Evolutionary conservation across 805 yeast genomes (phyloP), one percentile per base, ranked within the genome.

Genomic region (Spathaspora arborariae): DNA sequence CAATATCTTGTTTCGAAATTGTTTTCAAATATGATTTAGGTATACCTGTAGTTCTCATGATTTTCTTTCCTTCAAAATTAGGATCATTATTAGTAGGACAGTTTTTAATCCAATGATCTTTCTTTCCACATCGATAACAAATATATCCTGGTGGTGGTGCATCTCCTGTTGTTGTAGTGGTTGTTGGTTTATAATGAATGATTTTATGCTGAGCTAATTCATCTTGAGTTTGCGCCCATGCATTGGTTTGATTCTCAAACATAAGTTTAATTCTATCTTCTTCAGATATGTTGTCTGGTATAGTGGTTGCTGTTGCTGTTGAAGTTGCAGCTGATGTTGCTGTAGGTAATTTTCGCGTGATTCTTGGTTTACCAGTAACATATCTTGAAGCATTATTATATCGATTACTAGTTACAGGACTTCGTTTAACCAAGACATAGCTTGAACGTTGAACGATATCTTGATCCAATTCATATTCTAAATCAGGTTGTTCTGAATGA

Each of bases 51-150:
- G 97, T 91, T 56, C 96, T 79, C 56, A 88, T 85, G 42, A 94
- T 85, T 50, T 95, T 77, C 59, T 88, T 88, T 16, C 96, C 96
- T 60, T 92, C 98, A 77, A 90, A 90, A 56, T 82, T 87, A 2
- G 97, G 97, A 65, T 92, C 98, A 39, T 80, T 82, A 58, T 88
- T 85, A 2, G 96, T 88, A 0, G 99, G 99, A 72, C 99, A 94
- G 57, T 90, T 88, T 60, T 86, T 87, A 49, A 94, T 92, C 90
- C 96, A 92, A 64, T 94, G 99, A 50, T 78, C 79, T 64, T 89
- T 88, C 22, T 87, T 88, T 42, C 98, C 98, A 71, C 99, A 94
- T 60, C 97, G 76, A 63, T 94, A 92, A 64, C 99, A 94, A 62
- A 92, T 85, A 58, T 94, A 94, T 1, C 96, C 96, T 5, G 96